These are phyloP conservation scores for Chlorella sp. DNA, from an alignment of 139 green algal species.

Conservation along the genomic window DNA sequence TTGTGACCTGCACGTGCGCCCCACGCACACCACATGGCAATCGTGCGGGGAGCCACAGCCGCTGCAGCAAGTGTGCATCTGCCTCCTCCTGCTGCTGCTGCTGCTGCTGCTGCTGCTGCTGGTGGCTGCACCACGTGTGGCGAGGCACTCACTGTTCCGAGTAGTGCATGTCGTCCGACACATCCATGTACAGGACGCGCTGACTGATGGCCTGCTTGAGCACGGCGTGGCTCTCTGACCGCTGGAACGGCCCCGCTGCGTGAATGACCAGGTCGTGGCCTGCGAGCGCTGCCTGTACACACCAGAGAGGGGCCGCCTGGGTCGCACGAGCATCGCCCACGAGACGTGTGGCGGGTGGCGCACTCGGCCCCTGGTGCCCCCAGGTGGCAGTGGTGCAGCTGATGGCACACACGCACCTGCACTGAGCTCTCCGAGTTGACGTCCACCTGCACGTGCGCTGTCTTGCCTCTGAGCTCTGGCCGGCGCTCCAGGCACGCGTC, in stretches of 20 bases:
- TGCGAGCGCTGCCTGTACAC: constrained; percentile 12
- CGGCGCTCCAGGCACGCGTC: constrained; percentile 34
- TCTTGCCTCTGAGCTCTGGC: constrained; percentile 51
- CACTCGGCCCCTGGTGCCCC: too few species aligned
- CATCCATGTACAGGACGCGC: constrained; percentile 85
- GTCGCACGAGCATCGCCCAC: neutral
- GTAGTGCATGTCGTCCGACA: constrained; percentile 89
- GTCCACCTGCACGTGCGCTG: constrained; percentile 41
- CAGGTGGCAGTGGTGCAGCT: neutral
- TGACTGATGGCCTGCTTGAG: constrained; percentile 74
- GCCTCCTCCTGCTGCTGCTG: neutral
- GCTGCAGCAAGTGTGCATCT: neutral
- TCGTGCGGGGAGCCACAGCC: too few species aligned
- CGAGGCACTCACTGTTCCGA: constrained; percentile 45
- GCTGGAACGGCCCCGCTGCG: constrained; percentile 91
- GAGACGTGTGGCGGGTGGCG: neutral
- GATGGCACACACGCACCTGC: constrained; percentile 22
- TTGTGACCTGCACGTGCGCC: constrained; percentile 28
- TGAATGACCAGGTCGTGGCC: constrained; percentile 76
- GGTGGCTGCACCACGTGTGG: too few species aligned
- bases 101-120: neutral
- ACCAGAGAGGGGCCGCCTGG: neutral
- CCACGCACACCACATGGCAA: too few species aligned
- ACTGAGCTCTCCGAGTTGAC: constrained; percentile 41
- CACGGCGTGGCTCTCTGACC: constrained; percentile 51